phyloP scores from a whole-genome alignment of 768 basidiomycete genomes.

The Amanita rubescens region DNA sequence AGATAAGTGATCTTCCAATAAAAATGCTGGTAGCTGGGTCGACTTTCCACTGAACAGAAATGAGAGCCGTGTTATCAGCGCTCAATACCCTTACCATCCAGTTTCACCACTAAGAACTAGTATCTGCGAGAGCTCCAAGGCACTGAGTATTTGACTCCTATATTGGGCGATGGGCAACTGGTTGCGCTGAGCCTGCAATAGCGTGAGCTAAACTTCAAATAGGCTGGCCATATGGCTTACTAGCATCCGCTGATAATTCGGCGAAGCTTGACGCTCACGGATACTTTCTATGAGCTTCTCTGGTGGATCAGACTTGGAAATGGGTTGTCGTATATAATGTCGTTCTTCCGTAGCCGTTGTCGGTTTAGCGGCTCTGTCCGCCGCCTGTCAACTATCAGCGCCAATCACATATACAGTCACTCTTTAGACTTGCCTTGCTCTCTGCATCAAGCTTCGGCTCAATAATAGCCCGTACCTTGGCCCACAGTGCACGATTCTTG shows the following conservation, averaged over 20 bases:
- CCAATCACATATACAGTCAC: not conserved
- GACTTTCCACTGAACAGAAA: slow-evolving; percentile 76
- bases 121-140: slow-evolving; percentile 69
- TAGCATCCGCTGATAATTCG: slow-evolving; percentile 83
- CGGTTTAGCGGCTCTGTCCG: not conserved
- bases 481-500: slow-evolving; percentile 67
- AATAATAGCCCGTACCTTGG: slow-evolving; percentile 54
- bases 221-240: slow-evolving; percentile 37
- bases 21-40: slow-evolving; percentile 90
- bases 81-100: slow-evolving; percentile 25
- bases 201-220: slow-evolving; percentile 2
- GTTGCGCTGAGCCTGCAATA: slow-evolving; percentile 61
- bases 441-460: slow-evolving; percentile 45
- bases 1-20: slow-evolving; percentile 83
- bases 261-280: slow-evolving; percentile 48
- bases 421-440: slow-evolving; percentile 29
- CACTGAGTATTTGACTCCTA: slow-evolving; percentile 61
- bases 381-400: not conserved
- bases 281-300: slow-evolving; percentile 56
- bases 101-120: slow-evolving; percentile 68
- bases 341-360: not conserved
- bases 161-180: slow-evolving; percentile 82
- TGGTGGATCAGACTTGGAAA: slow-evolving; percentile 20
- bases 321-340: not conserved
- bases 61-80: not conserved